Evolutionary conservation across 2,329 filamentous ascomycete genomes (phyloP).

Genomic region (Hirsutella thompsonii): DNA sequence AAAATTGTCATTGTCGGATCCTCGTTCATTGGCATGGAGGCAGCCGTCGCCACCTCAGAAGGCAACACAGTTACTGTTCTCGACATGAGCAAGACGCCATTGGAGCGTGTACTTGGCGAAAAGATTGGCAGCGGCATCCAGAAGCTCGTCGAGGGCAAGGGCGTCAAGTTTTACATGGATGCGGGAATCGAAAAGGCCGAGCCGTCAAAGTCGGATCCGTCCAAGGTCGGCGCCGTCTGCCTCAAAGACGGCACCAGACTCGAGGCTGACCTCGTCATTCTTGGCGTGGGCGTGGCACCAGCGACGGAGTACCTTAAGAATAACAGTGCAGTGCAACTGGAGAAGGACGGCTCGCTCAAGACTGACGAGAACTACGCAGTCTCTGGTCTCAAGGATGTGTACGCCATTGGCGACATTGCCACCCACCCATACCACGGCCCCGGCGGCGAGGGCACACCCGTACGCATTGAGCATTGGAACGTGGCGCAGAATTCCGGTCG

Average conservation of each 20-base stretch:
- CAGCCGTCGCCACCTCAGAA: constrained; percentile 70
- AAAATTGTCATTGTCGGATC: constrained; percentile 87
- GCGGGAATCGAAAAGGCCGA: constrained; percentile 75
- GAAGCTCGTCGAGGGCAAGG: constrained; percentile 66
- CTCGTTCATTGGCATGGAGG: constrained; percentile 96
- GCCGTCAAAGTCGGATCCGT: constrained; percentile 51
- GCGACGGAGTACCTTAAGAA: constrained; percentile 71
- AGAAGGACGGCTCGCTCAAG: constrained; percentile 73
- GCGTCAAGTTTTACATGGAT: constrained; percentile 76
- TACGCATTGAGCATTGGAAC: constrained; percentile 96
- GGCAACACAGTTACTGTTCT: constrained; percentile 78
- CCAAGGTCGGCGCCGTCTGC: constrained; percentile 65
- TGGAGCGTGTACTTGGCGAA: constrained; percentile 76
- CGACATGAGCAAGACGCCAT: constrained; percentile 75
- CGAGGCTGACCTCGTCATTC: constrained; percentile 78
- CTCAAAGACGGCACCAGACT: constrained; percentile 79
- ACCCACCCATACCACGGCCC: constrained; percentile 91
- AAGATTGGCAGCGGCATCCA: constrained; percentile 73
- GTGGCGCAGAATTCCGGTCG: constrained; percentile 91
- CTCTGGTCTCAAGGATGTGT: constrained; percentile 66
- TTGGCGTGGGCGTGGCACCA: constrained; percentile 80
- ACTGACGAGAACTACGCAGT: constrained; percentile 74
- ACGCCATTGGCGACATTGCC: constrained; percentile 89
- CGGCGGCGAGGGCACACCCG: constrained; percentile 57
- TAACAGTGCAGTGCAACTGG: constrained; percentile 56